Evolutionary conservation across 306 rosid species (phyloP).

Genomic region (Argentina anserina): DNA sequence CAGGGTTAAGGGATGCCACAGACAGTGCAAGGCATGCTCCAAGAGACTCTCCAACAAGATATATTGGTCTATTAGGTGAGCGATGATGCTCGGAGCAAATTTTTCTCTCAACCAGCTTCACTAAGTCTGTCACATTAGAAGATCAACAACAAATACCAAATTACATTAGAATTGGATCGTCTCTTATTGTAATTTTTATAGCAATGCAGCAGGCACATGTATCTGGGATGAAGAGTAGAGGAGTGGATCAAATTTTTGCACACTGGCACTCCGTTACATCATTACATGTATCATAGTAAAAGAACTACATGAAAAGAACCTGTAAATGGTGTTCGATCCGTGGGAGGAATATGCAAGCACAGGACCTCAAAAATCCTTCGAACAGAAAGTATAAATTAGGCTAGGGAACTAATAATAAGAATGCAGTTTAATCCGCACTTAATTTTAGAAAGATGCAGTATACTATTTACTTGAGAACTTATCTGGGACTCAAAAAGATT

Average conservation of each 20-base stretch:
- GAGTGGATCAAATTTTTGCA: too few species aligned
- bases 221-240: too few species aligned
- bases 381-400: constrained; percentile 7
- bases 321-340: constrained; percentile 67
- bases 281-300: not conserved
- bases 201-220: not conserved
- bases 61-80: constrained; percentile 74
- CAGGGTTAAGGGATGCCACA: constrained; percentile 73
- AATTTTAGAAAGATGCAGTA: too few species aligned
- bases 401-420: too few species aligned
- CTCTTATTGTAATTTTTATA: too few species aligned
- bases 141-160: constrained; percentile 6
- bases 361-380: constrained; percentile 72
- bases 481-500: too few species aligned
- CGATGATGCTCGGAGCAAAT: constrained; percentile 46
- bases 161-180: not conserved
- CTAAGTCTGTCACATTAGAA: constrained; percentile 45
- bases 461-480: too few species aligned
- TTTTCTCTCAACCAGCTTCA: constrained; percentile 65
- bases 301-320: constrained; percentile 49
- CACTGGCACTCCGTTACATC: too few species aligned
- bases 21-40: constrained; percentile 87
- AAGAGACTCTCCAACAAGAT: constrained; percentile 78
- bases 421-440: too few species aligned
- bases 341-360: constrained; percentile 88